Conservation (phyloP, 345 rosid genomes). For the Acer negundo region DNA sequence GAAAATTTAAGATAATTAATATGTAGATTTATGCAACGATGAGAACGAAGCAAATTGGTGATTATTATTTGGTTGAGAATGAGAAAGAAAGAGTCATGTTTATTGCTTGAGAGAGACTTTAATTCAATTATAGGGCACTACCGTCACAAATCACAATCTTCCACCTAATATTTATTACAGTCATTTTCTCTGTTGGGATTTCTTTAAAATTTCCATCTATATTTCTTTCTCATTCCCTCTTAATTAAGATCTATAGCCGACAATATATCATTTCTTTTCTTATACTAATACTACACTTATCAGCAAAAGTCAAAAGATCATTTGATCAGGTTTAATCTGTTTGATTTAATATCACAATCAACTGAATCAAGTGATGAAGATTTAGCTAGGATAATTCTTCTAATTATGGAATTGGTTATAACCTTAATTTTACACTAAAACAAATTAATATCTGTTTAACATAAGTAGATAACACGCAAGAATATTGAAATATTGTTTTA, state of each 20-base stretch:
- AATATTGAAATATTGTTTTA: no score
- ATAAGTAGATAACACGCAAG: no score
- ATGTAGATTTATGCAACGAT: neutral
- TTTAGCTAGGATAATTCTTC: no score
- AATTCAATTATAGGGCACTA: constrained; percentile 14
- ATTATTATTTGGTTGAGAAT: neutral
- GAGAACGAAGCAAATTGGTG: no score
- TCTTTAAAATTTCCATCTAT: neutral
- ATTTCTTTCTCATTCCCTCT: neutral
- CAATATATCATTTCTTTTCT: neutral
- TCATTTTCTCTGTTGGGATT: constrained; percentile 3
- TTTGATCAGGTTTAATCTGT: no score
- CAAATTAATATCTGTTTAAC: no score
- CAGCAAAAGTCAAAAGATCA: neutral
- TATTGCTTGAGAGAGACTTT: constrained; percentile 16
- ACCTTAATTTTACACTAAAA: no score
- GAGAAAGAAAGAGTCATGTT: neutral
- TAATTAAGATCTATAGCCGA: constrained; percentile 1
- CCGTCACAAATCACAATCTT: neutral
- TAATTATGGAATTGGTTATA: no score
- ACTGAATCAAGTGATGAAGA: no score
- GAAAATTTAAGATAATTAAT: no score
- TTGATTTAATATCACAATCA: no score
- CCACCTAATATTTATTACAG: constrained; percentile 17
- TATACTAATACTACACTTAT: neutral